A percentile compares a stretch with the other conserved stretches of the same genome.
Evolutionary conservation across 23 red algal genomes (phyloP).

Genomic region (Cyanidioschyzon merolae): DNA sequence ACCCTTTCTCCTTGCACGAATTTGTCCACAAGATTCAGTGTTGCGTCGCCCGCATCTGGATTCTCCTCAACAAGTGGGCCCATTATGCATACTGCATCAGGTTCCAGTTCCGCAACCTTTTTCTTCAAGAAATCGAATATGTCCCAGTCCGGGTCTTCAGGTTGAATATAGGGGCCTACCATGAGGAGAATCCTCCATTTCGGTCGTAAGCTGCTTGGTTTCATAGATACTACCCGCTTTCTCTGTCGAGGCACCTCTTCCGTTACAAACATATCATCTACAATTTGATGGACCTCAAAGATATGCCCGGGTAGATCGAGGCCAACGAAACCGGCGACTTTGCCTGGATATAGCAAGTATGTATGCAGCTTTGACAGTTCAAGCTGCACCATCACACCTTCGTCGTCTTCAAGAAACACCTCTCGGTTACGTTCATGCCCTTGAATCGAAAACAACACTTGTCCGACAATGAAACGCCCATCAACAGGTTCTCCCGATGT

Average conservation of each 20-base stretch:
- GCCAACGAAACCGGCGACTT: background rate
- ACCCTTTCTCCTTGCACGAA: background rate
- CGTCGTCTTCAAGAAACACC: conserved; percentile 10
- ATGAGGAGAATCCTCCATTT: background rate
- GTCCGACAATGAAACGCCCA: background rate
- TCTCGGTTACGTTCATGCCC: background rate
- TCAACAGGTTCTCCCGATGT: background rate
- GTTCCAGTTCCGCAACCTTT: background rate
- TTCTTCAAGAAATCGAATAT: background rate
- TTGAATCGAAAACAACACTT: background rate
- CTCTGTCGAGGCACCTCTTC: background rate
- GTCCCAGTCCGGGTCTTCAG: background rate
- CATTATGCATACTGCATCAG: background rate
- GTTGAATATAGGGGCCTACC: background rate
- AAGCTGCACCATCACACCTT: background rate
- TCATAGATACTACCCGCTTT: background rate
- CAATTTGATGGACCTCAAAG: background rate
- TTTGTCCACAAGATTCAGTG: background rate
- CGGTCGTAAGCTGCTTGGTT: background rate
- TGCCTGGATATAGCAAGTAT: conserved; percentile 4
- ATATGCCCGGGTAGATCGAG: background rate
- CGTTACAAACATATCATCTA: background rate
- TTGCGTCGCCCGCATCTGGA: background rate
- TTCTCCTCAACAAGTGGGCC: background rate
- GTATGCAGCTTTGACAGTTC: background rate